phyloP scores from a whole-genome alignment of 257 asterid genomes.

The Nemophila menziesii region DNA sequence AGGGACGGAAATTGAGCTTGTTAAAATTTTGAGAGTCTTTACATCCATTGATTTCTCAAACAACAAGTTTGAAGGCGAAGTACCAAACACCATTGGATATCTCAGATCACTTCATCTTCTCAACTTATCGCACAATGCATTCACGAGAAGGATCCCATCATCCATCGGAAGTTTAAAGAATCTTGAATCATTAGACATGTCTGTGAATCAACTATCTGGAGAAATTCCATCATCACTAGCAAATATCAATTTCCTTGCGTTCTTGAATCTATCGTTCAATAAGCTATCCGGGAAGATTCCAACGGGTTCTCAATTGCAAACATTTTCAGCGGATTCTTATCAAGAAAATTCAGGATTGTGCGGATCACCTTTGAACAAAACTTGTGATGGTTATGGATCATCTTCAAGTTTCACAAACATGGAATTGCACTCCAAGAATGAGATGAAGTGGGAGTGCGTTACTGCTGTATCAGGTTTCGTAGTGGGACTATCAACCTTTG shows the following conservation, averaged over 20 bases:
- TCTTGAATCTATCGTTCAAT: slow-evolving; percentile 39
- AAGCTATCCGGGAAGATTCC: slow-evolving; percentile 36
- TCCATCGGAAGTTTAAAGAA: slow-evolving; percentile 38
- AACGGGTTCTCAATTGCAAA: slow-evolving; percentile 22
- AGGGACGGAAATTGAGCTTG: slow-evolving; percentile 14
- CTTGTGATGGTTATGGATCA: not conserved
- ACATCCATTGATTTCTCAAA: slow-evolving; percentile 35
- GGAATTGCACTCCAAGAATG: not conserved
- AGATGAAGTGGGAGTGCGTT: not conserved
- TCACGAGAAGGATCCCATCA: slow-evolving; percentile 37
- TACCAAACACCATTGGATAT: slow-evolving; percentile 35
- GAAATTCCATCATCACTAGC: slow-evolving; percentile 32
- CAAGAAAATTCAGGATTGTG: slow-evolving; percentile 32
- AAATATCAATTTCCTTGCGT: slow-evolving; percentile 32
- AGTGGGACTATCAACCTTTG: not conserved
- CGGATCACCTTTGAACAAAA: slow-evolving; percentile 17
- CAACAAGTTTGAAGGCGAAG: slow-evolving; percentile 36
- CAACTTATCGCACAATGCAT: slow-evolving; percentile 41
- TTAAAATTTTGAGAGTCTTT: slow-evolving; percentile 16
- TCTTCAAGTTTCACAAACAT: too few species aligned
- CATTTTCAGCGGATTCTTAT: slow-evolving; percentile 29
- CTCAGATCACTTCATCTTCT: slow-evolving; percentile 42
- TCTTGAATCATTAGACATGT: slow-evolving; percentile 50
- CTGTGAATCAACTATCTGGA: slow-evolving; percentile 28
- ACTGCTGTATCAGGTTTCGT: not conserved